These are phyloP conservation scores for Prunella vulgaris DNA, from an alignment of 257 asterid species.

Conservation along the genomic window DNA sequence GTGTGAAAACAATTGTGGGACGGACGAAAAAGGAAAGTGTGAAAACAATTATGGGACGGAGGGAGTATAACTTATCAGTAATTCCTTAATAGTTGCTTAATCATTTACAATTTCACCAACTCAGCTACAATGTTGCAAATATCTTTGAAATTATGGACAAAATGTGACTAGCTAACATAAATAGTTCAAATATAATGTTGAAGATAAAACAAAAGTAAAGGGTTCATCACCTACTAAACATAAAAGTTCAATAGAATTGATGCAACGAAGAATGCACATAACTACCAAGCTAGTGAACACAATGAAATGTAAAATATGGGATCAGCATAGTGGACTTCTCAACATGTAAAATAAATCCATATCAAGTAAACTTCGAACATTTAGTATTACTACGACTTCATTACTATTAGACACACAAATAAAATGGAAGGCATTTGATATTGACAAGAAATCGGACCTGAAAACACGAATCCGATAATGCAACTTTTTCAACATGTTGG, in stretches of 20 bases:
- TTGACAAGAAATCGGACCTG: not conserved
- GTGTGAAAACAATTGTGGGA: too few relatives aligned
- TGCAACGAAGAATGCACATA: not conserved
- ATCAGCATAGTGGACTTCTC: not conserved
- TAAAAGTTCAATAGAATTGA: not conserved
- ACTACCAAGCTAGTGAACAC: not conserved
- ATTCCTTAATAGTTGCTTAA: too few relatives aligned
- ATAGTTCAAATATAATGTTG: too few relatives aligned
- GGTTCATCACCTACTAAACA: not conserved
- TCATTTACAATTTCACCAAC: too few relatives aligned
- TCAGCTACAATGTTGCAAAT: too few relatives aligned
- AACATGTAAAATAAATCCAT: too few relatives aligned
- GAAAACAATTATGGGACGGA: too few relatives aligned
- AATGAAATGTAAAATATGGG: not conserved
- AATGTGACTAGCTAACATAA: not conserved
- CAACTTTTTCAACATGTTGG: not conserved
- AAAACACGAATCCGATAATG: not conserved
- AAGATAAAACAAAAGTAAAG: not conserved
- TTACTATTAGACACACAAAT: not conserved
- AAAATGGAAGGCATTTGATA: not conserved
- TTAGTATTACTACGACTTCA: not conserved
- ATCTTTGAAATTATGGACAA: not conserved
- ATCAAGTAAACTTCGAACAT: too few relatives aligned
- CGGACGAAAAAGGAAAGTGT: too few relatives aligned
- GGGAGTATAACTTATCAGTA: too few relatives aligned